Conservation (phyloP, 352 stramenopile genomes). For the Phytophthora fragariaefolia region DNA sequence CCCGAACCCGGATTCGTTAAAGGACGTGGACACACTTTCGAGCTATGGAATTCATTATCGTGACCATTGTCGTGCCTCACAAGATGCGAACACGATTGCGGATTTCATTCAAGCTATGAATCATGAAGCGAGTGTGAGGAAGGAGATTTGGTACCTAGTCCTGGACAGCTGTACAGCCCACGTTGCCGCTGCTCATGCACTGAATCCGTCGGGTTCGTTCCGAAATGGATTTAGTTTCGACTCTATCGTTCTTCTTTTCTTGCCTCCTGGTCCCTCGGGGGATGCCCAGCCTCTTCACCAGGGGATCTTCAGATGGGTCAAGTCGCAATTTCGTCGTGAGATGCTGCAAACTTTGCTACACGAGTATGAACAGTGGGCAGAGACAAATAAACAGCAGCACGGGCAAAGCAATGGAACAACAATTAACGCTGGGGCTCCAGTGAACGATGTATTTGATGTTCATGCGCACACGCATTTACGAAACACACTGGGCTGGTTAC, state of each 20-base stretch:
- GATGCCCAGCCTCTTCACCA: constrained; percentile 68
- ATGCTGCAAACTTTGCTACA: constrained; percentile 60
- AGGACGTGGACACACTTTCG: constrained; percentile 43
- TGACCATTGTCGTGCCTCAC: constrained; percentile 48
- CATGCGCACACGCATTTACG: constrained; percentile 52
- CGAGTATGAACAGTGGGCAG: constrained; percentile 35
- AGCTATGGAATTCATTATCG: constrained; percentile 55
- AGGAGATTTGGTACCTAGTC: constrained; percentile 76
- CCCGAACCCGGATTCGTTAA: constrained; percentile 42
- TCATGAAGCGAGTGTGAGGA: constrained; percentile 55
- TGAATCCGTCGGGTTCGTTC: constrained; percentile 66
- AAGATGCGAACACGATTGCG: constrained; percentile 59
- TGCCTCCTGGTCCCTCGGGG: constrained; percentile 49
- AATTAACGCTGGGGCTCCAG: constrained; percentile 8
- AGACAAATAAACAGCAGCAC: constrained; percentile 17
- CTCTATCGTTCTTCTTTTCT: constrained; percentile 66
- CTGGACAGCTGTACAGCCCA: constrained; percentile 72
- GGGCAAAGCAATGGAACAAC: constrained; percentile 8
- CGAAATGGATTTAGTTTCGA: constrained; percentile 71
- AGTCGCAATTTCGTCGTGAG: constrained; percentile 62
- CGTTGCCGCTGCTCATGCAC: constrained; percentile 61
- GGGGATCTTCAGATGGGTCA: constrained; percentile 62
- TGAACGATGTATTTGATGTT: constrained; percentile 44
- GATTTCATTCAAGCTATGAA: constrained; percentile 72
- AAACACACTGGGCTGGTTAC: constrained; percentile 53